Evolutionary conservation across 352 stramenopile species (phyloP).

Genomic region (Phytophthora brassicae): DNA sequence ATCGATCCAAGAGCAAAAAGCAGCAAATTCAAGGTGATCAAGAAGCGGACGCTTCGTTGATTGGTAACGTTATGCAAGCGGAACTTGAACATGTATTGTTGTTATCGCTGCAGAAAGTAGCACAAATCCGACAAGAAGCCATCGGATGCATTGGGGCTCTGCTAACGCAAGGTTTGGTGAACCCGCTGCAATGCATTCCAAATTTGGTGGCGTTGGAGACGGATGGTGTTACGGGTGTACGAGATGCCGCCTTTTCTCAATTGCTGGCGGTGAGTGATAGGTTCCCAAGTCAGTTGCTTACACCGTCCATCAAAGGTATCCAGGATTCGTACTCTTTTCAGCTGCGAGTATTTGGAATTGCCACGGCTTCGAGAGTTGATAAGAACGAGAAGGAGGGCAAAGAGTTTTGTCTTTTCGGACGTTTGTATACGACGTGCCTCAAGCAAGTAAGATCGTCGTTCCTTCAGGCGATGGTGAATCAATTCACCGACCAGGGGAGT

Average conservation of each 20-base stretch:
- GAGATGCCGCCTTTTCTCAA: slow-evolving; percentile 68
- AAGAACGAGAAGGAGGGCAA: slow-evolving; percentile 74
- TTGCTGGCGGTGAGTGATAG: slow-evolving; percentile 64
- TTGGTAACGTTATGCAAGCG: slow-evolving; percentile 86
- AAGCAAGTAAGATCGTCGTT: slow-evolving; percentile 53
- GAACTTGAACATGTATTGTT: slow-evolving; percentile 66
- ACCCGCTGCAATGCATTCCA: slow-evolving; percentile 74
- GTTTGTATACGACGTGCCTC: slow-evolving; percentile 71
- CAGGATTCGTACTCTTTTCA: slow-evolving; percentile 70
- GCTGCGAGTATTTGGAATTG: slow-evolving; percentile 49
- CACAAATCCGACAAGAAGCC: slow-evolving; percentile 70
- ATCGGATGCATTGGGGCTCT: slow-evolving; percentile 65
- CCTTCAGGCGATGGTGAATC: slow-evolving; percentile 63
- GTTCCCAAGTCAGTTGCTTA: slow-evolving; percentile 53
- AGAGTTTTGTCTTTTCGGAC: slow-evolving; percentile 68
- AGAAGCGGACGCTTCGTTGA: slow-evolving; percentile 82
- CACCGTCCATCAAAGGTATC: slow-evolving; percentile 64
- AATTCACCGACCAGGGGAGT: slow-evolving; percentile 63
- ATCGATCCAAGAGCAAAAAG: slow-evolving; percentile 64
- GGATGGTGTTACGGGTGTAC: slow-evolving; percentile 64
- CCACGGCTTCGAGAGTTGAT: slow-evolving; percentile 52
- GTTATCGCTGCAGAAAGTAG: slow-evolving; percentile 53
- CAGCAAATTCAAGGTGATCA: slow-evolving; percentile 86
- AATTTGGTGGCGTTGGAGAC: slow-evolving; percentile 79
- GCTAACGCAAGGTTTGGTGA: slow-evolving; percentile 79